Conservation (phyloP, 352 stramenopile genomes). For the Phytophthora capsici region DNA sequence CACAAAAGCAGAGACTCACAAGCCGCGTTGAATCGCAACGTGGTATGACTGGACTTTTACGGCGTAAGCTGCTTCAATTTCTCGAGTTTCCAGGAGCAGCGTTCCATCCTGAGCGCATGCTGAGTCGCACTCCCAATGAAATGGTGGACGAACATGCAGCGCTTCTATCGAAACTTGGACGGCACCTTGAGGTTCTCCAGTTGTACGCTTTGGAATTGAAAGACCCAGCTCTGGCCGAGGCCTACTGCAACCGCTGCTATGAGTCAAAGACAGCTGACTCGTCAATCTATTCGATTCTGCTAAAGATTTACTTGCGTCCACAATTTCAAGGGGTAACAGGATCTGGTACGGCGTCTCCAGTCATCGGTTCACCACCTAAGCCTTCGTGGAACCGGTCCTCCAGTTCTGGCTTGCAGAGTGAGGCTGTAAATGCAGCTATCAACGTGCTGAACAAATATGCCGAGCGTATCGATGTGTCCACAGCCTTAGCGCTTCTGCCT, state of each 20-base stretch:
- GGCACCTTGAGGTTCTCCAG: conserved; percentile 83
- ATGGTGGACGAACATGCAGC: conserved; percentile 87
- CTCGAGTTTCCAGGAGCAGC: conserved; percentile 56
- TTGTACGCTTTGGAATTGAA: conserved; percentile 81
- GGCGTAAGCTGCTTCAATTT: conserved; percentile 71
- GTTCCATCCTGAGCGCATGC: conserved; percentile 84
- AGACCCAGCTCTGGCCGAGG: conserved; percentile 73
- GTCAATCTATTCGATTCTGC: conserved; percentile 83
- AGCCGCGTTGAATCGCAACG: conserved; percentile 64
- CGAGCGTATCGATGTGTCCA: conserved; percentile 82
- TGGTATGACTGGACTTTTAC: conserved; percentile 61
- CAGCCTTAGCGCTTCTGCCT: conserved; percentile 75
- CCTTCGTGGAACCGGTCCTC: conserved; percentile 28
- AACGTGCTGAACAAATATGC: conserved; percentile 85
- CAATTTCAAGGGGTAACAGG: conserved; percentile 21
- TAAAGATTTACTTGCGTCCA: conserved; percentile 78
- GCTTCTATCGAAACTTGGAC: conserved; percentile 72
- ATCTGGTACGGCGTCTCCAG: conserved; percentile 19
- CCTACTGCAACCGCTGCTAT: conserved; percentile 86
- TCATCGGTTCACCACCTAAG: conserved; percentile 31
- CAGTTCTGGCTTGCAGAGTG: conserved; percentile 42
- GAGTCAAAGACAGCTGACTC: conserved; percentile 74
- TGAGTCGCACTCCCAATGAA: conserved; percentile 72
- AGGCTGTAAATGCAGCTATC: conserved; percentile 71
- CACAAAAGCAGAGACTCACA: conserved; percentile 45